Evolutionary conservation across 331 rosid species (phyloP).

Genomic region (Telfairia occidentalis): DNA sequence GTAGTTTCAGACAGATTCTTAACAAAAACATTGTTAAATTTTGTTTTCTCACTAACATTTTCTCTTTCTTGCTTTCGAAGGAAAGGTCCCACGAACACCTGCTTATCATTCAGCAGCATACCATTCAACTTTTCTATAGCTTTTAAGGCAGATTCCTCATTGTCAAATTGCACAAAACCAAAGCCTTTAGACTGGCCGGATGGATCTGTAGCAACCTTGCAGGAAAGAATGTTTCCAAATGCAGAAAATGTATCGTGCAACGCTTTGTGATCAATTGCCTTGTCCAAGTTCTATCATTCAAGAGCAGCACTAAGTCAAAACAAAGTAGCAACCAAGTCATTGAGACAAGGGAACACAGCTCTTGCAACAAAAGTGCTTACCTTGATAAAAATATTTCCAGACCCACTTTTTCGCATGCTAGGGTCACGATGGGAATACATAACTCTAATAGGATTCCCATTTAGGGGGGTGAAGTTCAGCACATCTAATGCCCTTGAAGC

Average conservation of each 20-base stretch:
- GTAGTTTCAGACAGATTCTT: slow-evolving; percentile 73
- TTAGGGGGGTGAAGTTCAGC: slow-evolving; percentile 79
- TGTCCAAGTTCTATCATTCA: slow-evolving; percentile 73
- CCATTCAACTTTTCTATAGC: slow-evolving; percentile 91
- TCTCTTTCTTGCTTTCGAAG: slow-evolving; percentile 96
- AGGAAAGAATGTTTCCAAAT: slow-evolving; percentile 82
- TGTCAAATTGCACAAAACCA: slow-evolving; percentile 92
- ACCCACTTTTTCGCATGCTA: slow-evolving; percentile 78
- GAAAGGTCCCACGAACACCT: slow-evolving; percentile 96
- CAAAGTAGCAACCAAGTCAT: background rate
- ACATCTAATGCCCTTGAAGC: slow-evolving; percentile 92
- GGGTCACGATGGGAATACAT: slow-evolving; percentile 99
- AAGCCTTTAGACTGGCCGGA: slow-evolving; percentile 86
- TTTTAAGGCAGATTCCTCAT: slow-evolving; percentile 76
- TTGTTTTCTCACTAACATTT: slow-evolving; percentile 34
- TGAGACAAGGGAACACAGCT: background rate
- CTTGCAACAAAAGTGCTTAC: slow-evolving; percentile 22
- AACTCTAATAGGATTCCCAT: slow-evolving; percentile 67
- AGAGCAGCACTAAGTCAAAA: background rate
- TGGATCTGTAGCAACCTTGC: slow-evolving; percentile 82
- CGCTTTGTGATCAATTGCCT: slow-evolving; percentile 88
- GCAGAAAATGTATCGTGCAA: slow-evolving; percentile 79
- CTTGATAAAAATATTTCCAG: slow-evolving; percentile 92
- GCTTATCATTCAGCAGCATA: slow-evolving; percentile 86
- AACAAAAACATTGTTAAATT: slow-evolving; percentile 75